These are phyloP conservation scores for Aspergillus sparsus DNA, from an alignment of 495 filamentous ascomycete species.

Conservation along the genomic window DNA sequence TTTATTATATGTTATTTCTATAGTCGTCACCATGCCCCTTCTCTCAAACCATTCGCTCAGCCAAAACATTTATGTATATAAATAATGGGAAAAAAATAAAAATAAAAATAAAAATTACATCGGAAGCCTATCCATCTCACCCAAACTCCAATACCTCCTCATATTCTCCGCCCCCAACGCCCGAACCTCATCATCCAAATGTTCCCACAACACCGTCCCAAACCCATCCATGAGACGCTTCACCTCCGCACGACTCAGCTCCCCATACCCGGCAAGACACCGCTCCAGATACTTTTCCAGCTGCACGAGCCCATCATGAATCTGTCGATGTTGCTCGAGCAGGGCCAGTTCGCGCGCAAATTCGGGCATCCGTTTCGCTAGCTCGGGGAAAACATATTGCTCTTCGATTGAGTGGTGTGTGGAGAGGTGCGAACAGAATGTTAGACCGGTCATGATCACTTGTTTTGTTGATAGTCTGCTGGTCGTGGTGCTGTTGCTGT, in stretches of 20 bases:
- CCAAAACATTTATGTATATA: too few species aligned
- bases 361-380: constrained; percentile 78
- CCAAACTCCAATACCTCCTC: constrained; percentile 71
- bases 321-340: constrained; percentile 72
- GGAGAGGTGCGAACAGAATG: constrained; percentile 68
- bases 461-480: constrained; percentile 49
- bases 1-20: too few species aligned
- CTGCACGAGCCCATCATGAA: constrained; percentile 76
- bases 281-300: constrained; percentile 66
- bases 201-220: constrained; percentile 65
- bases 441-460: constrained; percentile 49
- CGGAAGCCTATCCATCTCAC: background rate
- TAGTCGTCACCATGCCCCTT: background rate
- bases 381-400: constrained; percentile 53
- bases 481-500: background rate
- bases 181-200: constrained; percentile 72
- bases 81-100: background rate
- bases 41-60: too few species aligned
- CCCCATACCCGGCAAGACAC: constrained; percentile 64
- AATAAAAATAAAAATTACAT: background rate
- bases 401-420: constrained; percentile 88
- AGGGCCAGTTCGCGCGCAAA: constrained; percentile 60
- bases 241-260: constrained; percentile 67
- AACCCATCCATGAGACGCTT: constrained; percentile 68
- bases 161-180: constrained; percentile 79